phyloP scores from a whole-genome alignment of 352 stramenopile genomes.

The Phytophthora pinifolia region DNA sequence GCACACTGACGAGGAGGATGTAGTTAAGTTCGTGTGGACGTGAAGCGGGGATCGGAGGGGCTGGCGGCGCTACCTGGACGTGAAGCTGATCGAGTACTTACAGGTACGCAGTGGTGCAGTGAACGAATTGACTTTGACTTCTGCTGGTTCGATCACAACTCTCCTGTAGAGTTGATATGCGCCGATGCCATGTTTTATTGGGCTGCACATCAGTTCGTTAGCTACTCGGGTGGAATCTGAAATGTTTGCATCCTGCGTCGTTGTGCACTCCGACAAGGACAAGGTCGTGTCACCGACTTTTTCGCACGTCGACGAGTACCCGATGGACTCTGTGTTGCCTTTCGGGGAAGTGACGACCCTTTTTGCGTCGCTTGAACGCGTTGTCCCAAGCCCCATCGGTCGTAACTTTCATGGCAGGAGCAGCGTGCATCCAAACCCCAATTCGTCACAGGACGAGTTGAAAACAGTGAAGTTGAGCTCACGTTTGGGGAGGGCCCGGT shows the following conservation, averaged over 20 bases:
- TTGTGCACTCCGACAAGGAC: conserved; percentile 84
- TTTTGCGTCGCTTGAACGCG: conserved; percentile 31
- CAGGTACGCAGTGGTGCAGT: conserved; percentile 35
- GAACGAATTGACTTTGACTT: neutral
- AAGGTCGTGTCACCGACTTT: conserved; percentile 78
- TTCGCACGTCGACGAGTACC: conserved; percentile 48
- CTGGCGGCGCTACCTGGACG: conserved; percentile 68
- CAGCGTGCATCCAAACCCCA: neutral
- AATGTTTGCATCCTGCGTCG: conserved; percentile 78
- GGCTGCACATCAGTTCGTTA: conserved; percentile 80
- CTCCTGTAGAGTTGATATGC: too few species aligned
- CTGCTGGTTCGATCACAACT: too few species aligned
- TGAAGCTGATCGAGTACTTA: conserved; percentile 84
- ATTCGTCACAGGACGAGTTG: conserved; percentile 8
- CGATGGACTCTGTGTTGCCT: conserved; percentile 56
- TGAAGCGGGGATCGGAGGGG: conserved; percentile 67
- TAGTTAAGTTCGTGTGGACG: conserved; percentile 65
- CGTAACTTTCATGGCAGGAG: conserved; percentile 1
- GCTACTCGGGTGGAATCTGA: conserved; percentile 69
- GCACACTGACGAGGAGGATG: conserved; percentile 69
- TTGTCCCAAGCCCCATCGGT: conserved; percentile 47
- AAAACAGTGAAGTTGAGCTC: conserved; percentile 55
- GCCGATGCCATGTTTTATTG: conserved; percentile 85
- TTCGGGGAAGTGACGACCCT: conserved; percentile 47
- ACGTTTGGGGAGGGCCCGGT: conserved; percentile 72